A percentile compares a stretch with the other conserved stretches of the same genome.
phyloP scores from a whole-genome alignment of 1,284 basidiomycete genomes.

The Lentinus polychrous region DNA sequence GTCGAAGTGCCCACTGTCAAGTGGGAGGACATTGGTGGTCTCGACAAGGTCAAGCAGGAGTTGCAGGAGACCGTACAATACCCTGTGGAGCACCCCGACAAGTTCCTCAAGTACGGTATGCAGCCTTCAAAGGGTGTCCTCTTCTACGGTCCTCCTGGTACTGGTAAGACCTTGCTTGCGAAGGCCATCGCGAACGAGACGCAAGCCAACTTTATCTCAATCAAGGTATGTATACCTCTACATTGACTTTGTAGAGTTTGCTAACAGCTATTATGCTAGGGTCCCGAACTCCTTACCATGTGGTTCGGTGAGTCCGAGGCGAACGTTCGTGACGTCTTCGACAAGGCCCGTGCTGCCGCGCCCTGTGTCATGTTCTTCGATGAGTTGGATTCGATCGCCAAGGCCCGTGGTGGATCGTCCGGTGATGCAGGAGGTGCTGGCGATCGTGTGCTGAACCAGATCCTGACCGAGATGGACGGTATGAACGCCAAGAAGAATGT shows the following conservation, averaged over 20 bases:
- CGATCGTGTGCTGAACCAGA: conserved; percentile 96
- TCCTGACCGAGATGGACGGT: conserved; percentile 99
- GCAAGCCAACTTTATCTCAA: conserved; percentile 97
- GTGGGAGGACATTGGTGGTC: conserved; percentile 98
- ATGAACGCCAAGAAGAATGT: conserved; percentile 99
- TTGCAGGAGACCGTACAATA: conserved; percentile 99
- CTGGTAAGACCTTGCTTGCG: conserved; percentile 91
- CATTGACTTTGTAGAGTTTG: background rate
- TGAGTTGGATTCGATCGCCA: conserved; percentile 97
- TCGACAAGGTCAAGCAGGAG: conserved; percentile 99
- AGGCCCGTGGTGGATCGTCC: conserved; percentile 79
- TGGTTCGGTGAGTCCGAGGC: conserved; percentile 99
- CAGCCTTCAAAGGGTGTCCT: conserved; percentile 97
- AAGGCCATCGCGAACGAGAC: conserved; percentile 99
- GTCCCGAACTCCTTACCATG: conserved; percentile 97
- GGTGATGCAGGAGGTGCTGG: conserved; percentile 94
- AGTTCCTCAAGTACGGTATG: conserved; percentile 99
- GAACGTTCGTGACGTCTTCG: conserved; percentile 98
- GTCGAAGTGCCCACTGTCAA: conserved; percentile 95
- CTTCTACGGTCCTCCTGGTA: conserved; percentile 97
- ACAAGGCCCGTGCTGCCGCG: conserved; percentile 98
- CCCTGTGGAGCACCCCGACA: conserved; percentile 99
- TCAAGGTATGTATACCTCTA: conserved; percentile 52
- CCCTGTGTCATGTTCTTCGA: conserved; percentile 99
- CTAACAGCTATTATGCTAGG: conserved; percentile 41